Evolutionary conservation across 768 basidiomycete species (phyloP).

Genomic region (Albatrellus ellisii): DNA sequence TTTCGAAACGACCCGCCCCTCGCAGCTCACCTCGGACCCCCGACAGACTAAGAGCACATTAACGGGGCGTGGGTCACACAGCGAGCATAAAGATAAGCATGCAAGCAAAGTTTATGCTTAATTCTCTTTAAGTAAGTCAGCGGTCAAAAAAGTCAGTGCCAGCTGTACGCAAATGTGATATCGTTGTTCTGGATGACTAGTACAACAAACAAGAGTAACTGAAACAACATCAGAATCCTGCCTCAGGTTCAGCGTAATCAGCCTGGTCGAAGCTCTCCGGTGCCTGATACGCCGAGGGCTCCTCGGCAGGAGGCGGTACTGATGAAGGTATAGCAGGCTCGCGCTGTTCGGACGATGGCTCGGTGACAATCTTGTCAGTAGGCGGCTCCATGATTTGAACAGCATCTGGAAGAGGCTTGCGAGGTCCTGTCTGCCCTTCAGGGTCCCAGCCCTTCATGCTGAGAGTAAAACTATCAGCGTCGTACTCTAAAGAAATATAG

Average conservation of each 20-base stretch:
- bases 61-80: no score
- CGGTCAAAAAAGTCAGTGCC: no score
- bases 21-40: no score
- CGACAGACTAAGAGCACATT: no score
- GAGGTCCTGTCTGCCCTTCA: conserved; percentile 78
- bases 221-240: conserved; percentile 47
- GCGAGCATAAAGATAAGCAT: no score
- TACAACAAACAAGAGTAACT: neutral
- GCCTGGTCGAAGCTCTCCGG: no score
- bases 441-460: conserved; percentile 98
- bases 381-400: conserved; percentile 85
- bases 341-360: conserved; percentile 83
- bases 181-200: neutral
- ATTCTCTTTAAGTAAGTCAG: no score
- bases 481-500: no score
- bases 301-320: conserved; percentile 37
- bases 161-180: neutral
- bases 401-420: conserved; percentile 89
- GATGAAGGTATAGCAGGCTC: conserved; percentile 45
- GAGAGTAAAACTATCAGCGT: no score
- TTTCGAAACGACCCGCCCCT: no score
- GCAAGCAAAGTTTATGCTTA: no score
- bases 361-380: conserved; percentile 79
- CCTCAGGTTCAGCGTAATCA: conserved; percentile 6
- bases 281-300: conserved; percentile 23